Conservation (phyloP, 2,329 filamentous ascomycete genomes). For the Phaeosphaeria sp. region DNA sequence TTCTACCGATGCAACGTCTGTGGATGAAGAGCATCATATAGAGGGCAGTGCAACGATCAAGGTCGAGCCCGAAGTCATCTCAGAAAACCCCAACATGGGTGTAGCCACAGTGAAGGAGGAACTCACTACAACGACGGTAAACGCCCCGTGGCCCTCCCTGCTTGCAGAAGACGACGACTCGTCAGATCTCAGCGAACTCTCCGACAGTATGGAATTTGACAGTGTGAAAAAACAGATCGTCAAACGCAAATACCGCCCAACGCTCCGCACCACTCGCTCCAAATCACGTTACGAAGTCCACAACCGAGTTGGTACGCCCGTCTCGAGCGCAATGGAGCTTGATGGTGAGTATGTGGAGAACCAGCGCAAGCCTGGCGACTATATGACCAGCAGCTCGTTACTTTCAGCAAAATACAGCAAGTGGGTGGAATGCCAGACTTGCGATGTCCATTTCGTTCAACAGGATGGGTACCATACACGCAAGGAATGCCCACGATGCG, state of each 20-base stretch:
- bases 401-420: slow-evolving; percentile 77
- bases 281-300: slow-evolving; percentile 38
- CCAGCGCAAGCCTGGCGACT: slow-evolving; percentile 58
- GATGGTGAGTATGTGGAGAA: slow-evolving; percentile 35
- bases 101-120: slow-evolving; percentile 39
- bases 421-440: slow-evolving; percentile 91
- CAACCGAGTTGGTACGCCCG: slow-evolving; percentile 37
- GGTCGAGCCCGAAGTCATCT: slow-evolving; percentile 28
- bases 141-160: slow-evolving; percentile 35
- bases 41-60: slow-evolving; percentile 25
- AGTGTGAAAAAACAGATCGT: slow-evolving; percentile 44
- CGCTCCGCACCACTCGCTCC: slow-evolving; percentile 43
- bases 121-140: slow-evolving; percentile 35
- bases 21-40: slow-evolving; percentile 39
- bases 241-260: slow-evolving; percentile 40
- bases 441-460: slow-evolving; percentile 83
- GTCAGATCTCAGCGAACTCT: slow-evolving; percentile 51
- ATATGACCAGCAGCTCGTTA: slow-evolving; percentile 78
- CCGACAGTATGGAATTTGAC: slow-evolving; percentile 47
- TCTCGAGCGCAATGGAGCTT: slow-evolving; percentile 29
- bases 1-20: slow-evolving; percentile 47
- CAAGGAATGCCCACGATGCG: slow-evolving; percentile 87
- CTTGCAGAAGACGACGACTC: slow-evolving; percentile 38
- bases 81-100: slow-evolving; percentile 31
- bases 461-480: slow-evolving; percentile 83